Base-by-base conservation (phyloP, 441 rosid genomes). In the Breynia disticha region DNA sequence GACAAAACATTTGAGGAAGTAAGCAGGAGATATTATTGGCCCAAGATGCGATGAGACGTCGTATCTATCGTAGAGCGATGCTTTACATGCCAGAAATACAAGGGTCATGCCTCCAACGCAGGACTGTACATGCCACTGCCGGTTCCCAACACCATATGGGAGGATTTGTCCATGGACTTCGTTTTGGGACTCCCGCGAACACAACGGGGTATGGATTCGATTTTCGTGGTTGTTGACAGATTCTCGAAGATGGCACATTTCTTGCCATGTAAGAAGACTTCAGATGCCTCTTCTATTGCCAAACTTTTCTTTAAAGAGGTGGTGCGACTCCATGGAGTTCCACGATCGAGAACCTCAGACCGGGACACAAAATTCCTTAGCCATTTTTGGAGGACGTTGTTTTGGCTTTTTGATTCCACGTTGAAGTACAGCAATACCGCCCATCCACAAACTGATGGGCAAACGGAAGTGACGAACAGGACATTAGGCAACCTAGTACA, bases 401-500 rank as follows among this genome's bases (percentile, higher is more conserved):
- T 19, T 16, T 0, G 37, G n/a, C 3, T 38, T 0, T 59, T 37
- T 59, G 50, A 15, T 7, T 38, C 18, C 1, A 0, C 46, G 10
- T 19, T 42, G 8, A 6, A 21, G 0, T 11, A 7, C 11, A 50
- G 22, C 7, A 20, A 2, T 7, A 21, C 56, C 9, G 0, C 20
- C n/a, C n/a, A n/a, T n/a, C n/a, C n/a, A n/a, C n/a, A n/a, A n/a
- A n/a, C n/a, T n/a, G n/a, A n/a, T n/a, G 21, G 46, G 2, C 39
- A 48, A 49, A 58, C 0, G 11, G 0, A 48, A 32, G 48, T 49
- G 1, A 0, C 24, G 1, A 0, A 49, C 19, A 0, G 10, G 9
- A 12, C 5, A 7, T 22, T 41, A 14, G 28, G 0, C 0, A 4
- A 46, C n/a, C 2, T 46, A 3, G 46, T 15, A 13, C 3, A 4